Evolutionary conservation across 2,329 filamentous ascomycete species (phyloP).

Genomic region (Pseudocercospora ulei): DNA sequence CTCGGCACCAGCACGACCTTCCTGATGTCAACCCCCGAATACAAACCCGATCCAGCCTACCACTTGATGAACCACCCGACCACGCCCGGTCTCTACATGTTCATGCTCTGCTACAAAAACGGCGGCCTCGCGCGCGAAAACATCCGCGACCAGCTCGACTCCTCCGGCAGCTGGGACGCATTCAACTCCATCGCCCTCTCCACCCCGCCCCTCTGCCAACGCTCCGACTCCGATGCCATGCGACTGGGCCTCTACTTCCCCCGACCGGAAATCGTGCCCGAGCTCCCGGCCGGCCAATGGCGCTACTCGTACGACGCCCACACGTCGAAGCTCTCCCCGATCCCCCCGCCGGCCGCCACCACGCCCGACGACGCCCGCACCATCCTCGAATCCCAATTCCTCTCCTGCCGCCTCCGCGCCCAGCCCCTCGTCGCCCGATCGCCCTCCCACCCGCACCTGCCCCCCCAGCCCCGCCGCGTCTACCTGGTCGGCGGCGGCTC

Average conservation of each 20-base stretch:
- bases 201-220: constrained; percentile 59
- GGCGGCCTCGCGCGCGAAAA: constrained; percentile 85
- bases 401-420: constrained; percentile 80
- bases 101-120: constrained; percentile 99
- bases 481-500: constrained; percentile 93
- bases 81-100: constrained; percentile 88
- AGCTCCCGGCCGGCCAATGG: constrained; percentile 77
- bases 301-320: constrained; percentile 55
- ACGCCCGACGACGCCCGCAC: constrained; percentile 60
- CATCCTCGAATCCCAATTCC: constrained; percentile 90
- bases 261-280: constrained; percentile 89
- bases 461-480: constrained; percentile 75
- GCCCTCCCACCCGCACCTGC: too few species aligned
- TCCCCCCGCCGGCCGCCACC: constrained; percentile 39
- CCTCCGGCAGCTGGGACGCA: constrained; percentile 55
- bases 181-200: constrained; percentile 68
- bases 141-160: constrained; percentile 69
- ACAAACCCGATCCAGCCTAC: constrained; percentile 79
- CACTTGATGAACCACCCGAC: constrained; percentile 99
- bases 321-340: constrained; percentile 40
- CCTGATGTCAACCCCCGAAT: constrained; percentile 89
- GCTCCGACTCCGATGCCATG: constrained; percentile 46
- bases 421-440: constrained; percentile 68
- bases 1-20: constrained; percentile 94
- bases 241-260: constrained; percentile 92